These are phyloP conservation scores for Claviceps paspali DNA, from an alignment of 2,329 filamentous ascomycete species.

Conservation along the genomic window DNA sequence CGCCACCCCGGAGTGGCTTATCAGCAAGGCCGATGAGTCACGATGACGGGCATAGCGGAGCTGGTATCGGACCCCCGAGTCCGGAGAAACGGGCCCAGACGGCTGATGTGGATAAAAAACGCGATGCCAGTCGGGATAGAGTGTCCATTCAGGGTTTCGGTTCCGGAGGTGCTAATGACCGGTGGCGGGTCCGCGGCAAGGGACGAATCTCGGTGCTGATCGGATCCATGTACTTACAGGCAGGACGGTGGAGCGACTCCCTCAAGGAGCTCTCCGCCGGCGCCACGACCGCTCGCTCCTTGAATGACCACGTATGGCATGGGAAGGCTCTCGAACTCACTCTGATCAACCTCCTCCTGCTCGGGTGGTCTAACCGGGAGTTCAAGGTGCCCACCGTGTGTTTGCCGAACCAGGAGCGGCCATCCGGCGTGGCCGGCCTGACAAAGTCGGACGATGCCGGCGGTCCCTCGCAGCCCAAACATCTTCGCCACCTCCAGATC, in stretches of 20 bases:
- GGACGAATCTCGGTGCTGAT: conserved; percentile 65
- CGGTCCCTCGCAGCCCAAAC: conserved; percentile 32
- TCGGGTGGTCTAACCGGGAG: conserved; percentile 70
- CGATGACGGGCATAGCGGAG: conserved; percentile 27
- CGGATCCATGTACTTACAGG: conserved; percentile 74
- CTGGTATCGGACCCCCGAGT: conserved; percentile 21
- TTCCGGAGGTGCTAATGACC: conserved; percentile 54
- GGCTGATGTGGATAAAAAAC: conserved; percentile 26
- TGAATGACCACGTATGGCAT: conserved; percentile 93
- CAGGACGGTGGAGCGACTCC: conserved; percentile 81
- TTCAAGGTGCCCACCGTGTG: conserved; percentile 58
- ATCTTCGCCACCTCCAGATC: conserved; percentile 37
- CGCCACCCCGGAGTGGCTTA: conserved; percentile 32
- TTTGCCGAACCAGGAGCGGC: conserved; percentile 31
- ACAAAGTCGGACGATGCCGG: conserved; percentile 14
- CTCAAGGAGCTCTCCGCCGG: conserved; percentile 71
- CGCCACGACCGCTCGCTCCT: conserved; percentile 57
- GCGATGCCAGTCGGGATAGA: conserved; percentile 37
- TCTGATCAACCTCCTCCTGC: conserved; percentile 64
- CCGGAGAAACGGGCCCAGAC: conserved; percentile 25
- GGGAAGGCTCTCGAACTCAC: conserved; percentile 88
- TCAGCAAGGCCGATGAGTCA: conserved; percentile 34
- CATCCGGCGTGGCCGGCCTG: conserved; percentile 18
- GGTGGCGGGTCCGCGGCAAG: conserved; percentile 66
- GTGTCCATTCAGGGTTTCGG: conserved; percentile 59